These are phyloP conservation scores for Diaporthe eres DNA, from an alignment of 2,329 filamentous ascomycete genomes.

Conservation along the genomic window DNA sequence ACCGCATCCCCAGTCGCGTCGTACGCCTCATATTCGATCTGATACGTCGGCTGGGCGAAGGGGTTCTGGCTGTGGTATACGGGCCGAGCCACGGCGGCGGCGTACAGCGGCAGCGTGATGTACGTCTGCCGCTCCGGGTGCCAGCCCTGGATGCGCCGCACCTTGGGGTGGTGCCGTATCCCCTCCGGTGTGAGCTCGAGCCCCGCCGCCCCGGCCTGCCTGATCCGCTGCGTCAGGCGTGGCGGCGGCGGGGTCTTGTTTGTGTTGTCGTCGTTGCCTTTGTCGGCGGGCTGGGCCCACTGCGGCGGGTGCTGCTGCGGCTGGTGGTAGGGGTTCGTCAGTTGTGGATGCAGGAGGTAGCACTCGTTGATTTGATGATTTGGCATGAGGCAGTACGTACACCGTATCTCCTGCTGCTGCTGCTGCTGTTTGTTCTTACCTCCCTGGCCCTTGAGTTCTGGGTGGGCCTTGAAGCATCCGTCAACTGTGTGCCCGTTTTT, in stretches of 20 bases:
- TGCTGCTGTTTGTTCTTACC: background rate
- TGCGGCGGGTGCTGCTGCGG: background rate
- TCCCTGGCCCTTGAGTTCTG: background rate
- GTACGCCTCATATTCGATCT: background rate
- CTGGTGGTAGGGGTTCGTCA: background rate
- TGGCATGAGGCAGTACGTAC: background rate
- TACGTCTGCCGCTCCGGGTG: background rate
- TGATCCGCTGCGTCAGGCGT: background rate
- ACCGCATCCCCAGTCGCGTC: background rate
- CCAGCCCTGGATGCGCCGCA: conserved; percentile 23
- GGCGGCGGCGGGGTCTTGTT: background rate
- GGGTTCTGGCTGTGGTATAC: background rate
- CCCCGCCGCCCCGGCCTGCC: background rate
- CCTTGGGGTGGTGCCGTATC: background rate
- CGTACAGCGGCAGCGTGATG: conserved; percentile 9
- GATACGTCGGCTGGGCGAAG: background rate
- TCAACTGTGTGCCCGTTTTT: background rate
- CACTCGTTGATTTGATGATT: background rate
- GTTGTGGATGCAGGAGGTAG: background rate
- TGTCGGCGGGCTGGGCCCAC: background rate
- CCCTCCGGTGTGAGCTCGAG: background rate
- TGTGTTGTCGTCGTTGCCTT: background rate
- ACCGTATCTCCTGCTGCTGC: background rate
- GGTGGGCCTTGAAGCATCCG: background rate
- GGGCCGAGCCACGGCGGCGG: background rate